Evolutionary conservation across 108 stramenopile genomes (phyloP).

Genomic region (Phaeodactylum tricornutum): DNA sequence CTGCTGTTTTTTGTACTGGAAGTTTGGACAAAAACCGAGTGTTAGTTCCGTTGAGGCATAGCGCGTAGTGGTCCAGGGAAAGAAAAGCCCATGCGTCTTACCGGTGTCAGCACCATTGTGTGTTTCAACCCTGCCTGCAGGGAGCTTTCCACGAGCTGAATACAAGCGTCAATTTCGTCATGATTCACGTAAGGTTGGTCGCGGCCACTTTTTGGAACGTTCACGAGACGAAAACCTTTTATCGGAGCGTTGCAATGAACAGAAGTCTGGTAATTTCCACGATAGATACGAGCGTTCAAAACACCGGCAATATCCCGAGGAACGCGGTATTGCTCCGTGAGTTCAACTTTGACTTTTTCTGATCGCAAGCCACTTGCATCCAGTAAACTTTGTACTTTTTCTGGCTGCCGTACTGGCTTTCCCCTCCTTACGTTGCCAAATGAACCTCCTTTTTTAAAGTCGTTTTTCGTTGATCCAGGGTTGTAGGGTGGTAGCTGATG

Average conservation of each 20-base stretch:
- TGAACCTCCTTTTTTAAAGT: slow-evolving; percentile 4
- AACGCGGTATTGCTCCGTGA: slow-evolving; percentile 31
- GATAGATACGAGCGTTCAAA: slow-evolving; percentile 24
- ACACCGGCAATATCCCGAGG: slow-evolving; percentile 36
- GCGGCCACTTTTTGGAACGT: slow-evolving; percentile 13
- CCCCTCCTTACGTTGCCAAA: background rate
- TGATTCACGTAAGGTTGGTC: slow-evolving; percentile 34
- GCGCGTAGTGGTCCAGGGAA: no score
- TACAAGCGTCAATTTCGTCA: slow-evolving; percentile 19
- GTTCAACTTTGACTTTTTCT: slow-evolving; percentile 15
- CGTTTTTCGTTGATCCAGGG: slow-evolving; percentile 7
- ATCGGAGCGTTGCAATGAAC: slow-evolving; percentile 13
- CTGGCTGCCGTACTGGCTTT: no score
- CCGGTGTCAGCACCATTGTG: slow-evolving; percentile 32
- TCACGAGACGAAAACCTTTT: slow-evolving; percentile 17
- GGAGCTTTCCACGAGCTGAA: slow-evolving; percentile 8
- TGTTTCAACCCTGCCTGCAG: slow-evolving; percentile 10
- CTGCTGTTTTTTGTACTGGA: no score
- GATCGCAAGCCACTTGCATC: slow-evolving; percentile 17
- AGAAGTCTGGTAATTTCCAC: slow-evolving; percentile 25
- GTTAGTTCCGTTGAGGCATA: no score
- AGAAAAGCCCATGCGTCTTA: no score
- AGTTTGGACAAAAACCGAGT: no score
- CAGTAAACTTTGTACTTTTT: slow-evolving; percentile 23
- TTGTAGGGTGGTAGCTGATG: slow-evolving; percentile 37